Evolutionary conservation across 148 eudicot species (phyloP), one percentile per base, ranked within the genome.

Genomic region (Vaccinium vitisidaea): DNA sequence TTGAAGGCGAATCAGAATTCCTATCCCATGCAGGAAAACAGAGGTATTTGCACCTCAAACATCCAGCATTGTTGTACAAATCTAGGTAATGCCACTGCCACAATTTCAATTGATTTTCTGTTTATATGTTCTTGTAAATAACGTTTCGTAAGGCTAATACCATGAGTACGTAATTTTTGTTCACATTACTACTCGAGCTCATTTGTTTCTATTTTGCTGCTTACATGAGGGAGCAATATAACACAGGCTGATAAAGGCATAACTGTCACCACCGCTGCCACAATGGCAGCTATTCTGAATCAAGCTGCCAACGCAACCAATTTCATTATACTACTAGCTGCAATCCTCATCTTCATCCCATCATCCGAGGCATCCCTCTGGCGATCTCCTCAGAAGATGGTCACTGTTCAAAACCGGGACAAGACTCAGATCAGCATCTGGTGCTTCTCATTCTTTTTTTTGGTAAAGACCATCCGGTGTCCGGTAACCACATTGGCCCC

Each of bases 341-440:
- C 49, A 73, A 36, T 16, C 48, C 76, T 73, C 11, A 4, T 30
- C 46, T 71, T 71, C 46, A 6, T 71, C 75, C 75, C 75, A 71
- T 32, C 46, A 32, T 71, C 46, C 39, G 75, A 71, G 21, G 75
- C 75, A 71, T 27, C 75, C 46, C 32, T 71, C 75, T 71, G 75
- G 75, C 39, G 2, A 30, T 71, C 75, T 6, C 46, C 75, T 71
- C 46, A 71, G 19, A 71, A 71, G 75, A 71, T 19, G 1, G 48
- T 71, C 75, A 32, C 12, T 5, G 75, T 71, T 5, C 75, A 32
- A 71, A 71, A 71, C 75, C 30, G 48, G 75, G 75, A 71, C 18
- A 71, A 36, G 11, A 36, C 48, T 16, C 76, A 32, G 76, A 73
- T 73, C 10, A 36, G 76, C 76, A 15, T 73, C 16, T 1, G 76